These are phyloP conservation scores for Lyophyllum atratum DNA, from an alignment of 768 basidiomycete species.

Conservation along the genomic window DNA sequence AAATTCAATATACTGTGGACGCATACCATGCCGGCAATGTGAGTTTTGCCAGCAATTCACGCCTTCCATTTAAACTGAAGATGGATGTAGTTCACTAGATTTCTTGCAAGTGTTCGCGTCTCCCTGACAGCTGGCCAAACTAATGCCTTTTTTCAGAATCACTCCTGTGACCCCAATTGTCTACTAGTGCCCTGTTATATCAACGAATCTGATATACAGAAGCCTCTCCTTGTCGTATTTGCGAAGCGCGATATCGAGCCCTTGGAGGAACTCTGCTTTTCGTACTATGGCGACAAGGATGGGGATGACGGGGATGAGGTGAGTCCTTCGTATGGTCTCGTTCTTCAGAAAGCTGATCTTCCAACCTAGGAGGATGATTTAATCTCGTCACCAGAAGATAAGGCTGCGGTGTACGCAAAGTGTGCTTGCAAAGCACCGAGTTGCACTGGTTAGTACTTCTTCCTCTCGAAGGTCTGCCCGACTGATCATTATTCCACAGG, in stretches of 20 bases:
- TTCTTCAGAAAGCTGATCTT: background rate
- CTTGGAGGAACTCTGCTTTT: slow-evolving; percentile 76
- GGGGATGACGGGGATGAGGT: slow-evolving; percentile 44
- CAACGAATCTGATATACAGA: slow-evolving; percentile 72
- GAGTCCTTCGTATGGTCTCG: slow-evolving; percentile 10
- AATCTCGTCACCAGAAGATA: slow-evolving; percentile 12
- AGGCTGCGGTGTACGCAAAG: slow-evolving; percentile 45
- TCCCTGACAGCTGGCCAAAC: background rate
- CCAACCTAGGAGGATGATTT: background rate
- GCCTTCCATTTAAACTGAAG: slow-evolving; percentile 4
- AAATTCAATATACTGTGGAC: slow-evolving; percentile 65
- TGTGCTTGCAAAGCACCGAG: slow-evolving; percentile 56
- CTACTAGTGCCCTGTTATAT: slow-evolving; percentile 72
- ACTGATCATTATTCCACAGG: slow-evolving; percentile 5
- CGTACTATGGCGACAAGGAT: slow-evolving; percentile 55
- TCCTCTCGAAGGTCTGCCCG: background rate
- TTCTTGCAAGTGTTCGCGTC: slow-evolving; percentile 55
- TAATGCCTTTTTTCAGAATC: slow-evolving; percentile 60
- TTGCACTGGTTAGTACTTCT: slow-evolving; percentile 43
- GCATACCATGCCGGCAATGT: slow-evolving; percentile 90
- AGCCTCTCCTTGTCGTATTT: slow-evolving; percentile 71
- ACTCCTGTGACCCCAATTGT: slow-evolving; percentile 90
- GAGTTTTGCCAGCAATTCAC: slow-evolving; percentile 27
- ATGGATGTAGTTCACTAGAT: slow-evolving; percentile 78
- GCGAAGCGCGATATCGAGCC: slow-evolving; percentile 62